Evolutionary conservation across 2,329 filamentous ascomycete species (phyloP), one percentile per base, ranked within the genome.

Genomic region (Colletotrichum cuscutae): DNA sequence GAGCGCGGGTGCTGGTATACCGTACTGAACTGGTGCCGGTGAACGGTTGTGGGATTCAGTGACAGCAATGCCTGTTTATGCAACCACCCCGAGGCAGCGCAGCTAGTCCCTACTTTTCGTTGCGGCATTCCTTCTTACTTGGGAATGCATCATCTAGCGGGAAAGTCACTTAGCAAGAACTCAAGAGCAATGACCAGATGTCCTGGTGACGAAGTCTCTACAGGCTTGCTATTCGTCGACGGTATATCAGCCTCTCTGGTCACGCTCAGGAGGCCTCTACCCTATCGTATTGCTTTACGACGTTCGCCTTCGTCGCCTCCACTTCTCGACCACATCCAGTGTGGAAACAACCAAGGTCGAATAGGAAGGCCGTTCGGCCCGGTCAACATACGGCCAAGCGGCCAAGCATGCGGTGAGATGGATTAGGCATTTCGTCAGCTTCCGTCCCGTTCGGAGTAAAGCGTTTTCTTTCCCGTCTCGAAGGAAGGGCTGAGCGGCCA

Each of bases 281-380:
- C 70, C 65, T 56, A 56, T 69, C 58, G 59, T 63, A 64, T 69
- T 26, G 32, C 42, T 63, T 32, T 69, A 64, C 59, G 59, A 64
- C 53, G 54, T 54, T 49, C 28, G 37, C n/a, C 24, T 62, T 53
- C 32, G 22, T 22, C 15, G 9, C 24, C 32, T 46, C 53, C 62
- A 56, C 62, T 42, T n/a, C 65, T 60, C 42, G 42, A 35, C 70
- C 53, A 53, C 22, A n/a, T 49, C 19, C 2, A n/a, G 8, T 49
- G 62, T 67, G 68, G 68, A 46, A 59, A 61, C n/a, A 5, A 24
- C 56, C 56, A 71, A 32, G 62, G 19, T 56, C 56, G 52, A 49
- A 65, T 54, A 22, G 30, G 35, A 54, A 37, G 53, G 68, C 28
- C 68, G 49, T 71, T 71, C 64, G 64, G 68, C 49, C 68, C 68